phyloP scores from a whole-genome alignment of 495 filamentous ascomycete genomes.

The Bryoglossum gracile region DNA sequence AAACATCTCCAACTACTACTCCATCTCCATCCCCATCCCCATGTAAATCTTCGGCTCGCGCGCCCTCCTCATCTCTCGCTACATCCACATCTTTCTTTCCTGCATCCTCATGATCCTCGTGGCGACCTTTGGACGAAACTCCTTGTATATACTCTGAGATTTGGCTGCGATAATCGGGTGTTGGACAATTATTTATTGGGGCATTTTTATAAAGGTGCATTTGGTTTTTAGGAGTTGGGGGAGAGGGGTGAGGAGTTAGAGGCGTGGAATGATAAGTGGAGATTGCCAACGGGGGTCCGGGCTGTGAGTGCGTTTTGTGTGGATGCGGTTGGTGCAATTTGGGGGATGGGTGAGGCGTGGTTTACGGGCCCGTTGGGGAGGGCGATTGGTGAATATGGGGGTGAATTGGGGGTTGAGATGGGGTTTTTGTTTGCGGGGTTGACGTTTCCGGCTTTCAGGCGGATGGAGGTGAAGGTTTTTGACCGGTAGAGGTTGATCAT shows the following conservation, averaged over 20 bases:
- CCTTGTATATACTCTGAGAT: constrained; percentile 36
- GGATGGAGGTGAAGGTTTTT: constrained; percentile 28
- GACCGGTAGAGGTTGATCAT: constrained; percentile 12
- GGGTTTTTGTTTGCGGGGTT: constrained; percentile 38
- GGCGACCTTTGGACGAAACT: constrained; percentile 34
- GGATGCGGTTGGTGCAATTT: constrained; percentile 35
- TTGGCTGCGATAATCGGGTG: constrained; percentile 52
- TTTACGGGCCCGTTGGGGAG: constrained; percentile 39
- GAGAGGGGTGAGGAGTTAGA: constrained; percentile 38
- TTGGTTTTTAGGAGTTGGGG: constrained; percentile 44
- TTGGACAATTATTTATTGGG: constrained; percentile 48
- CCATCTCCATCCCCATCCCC: not conserved
- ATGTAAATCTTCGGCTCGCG: not conserved
- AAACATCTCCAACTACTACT: not conserved
- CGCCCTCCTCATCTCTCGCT: constrained; percentile 30
- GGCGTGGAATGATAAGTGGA: constrained; percentile 38
- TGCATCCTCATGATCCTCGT: constrained; percentile 35
- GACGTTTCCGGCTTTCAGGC: constrained; percentile 30
- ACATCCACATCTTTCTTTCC: constrained; percentile 36
- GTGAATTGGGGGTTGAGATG: constrained; percentile 49
- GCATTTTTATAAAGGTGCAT: constrained; percentile 51
- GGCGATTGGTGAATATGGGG: constrained; percentile 33
- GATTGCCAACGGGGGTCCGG: constrained; percentile 39
- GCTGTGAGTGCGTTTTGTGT: constrained; percentile 34
- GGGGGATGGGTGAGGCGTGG: constrained; percentile 44